A percentile compares a stretch with the other conserved stretches of the same genome.
Conservation (phyloP, 352 stramenopile genomes). For the Globisporangium sylvaticum region DNA sequence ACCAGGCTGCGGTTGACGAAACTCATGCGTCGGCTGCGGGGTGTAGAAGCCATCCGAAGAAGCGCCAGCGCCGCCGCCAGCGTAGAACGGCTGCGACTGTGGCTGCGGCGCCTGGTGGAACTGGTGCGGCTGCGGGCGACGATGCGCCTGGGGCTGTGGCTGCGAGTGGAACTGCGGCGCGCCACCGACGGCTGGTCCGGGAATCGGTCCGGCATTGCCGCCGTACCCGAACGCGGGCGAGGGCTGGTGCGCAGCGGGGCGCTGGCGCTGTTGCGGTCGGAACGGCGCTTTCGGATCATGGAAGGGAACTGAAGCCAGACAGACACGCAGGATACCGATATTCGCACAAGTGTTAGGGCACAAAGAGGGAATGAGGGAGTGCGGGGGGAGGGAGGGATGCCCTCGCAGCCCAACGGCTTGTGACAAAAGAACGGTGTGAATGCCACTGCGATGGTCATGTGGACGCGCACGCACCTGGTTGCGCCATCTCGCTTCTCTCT, state of each 20-base stretch:
- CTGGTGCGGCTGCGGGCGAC: constrained; percentile 46
- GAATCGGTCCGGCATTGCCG: neutral
- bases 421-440: neutral
- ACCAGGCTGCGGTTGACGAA: constrained; percentile 25
- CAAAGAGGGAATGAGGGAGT: neutral
- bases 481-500: constrained; percentile 20
- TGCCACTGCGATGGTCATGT: neutral
- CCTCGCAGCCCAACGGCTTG: neutral
- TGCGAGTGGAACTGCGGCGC: constrained; percentile 29
- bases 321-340: neutral
- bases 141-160: constrained; percentile 33
- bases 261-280: constrained; percentile 33
- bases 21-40: constrained; percentile 30
- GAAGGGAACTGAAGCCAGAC: constrained; percentile 39
- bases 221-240: constrained; percentile 17
- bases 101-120: constrained; percentile 37
- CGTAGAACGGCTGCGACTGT: constrained; percentile 18
- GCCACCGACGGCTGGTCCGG: constrained; percentile 10
- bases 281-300: constrained; percentile 47
- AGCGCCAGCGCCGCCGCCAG: constrained; percentile 3
- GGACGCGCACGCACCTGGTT: constrained; percentile 21
- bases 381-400: neutral
- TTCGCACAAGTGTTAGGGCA: neutral
- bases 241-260: constrained; percentile 22
- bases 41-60: constrained; percentile 32